Evolutionary conservation across 257 asterid genomes (phyloP).

Genomic region (Sherardia arvensis): DNA sequence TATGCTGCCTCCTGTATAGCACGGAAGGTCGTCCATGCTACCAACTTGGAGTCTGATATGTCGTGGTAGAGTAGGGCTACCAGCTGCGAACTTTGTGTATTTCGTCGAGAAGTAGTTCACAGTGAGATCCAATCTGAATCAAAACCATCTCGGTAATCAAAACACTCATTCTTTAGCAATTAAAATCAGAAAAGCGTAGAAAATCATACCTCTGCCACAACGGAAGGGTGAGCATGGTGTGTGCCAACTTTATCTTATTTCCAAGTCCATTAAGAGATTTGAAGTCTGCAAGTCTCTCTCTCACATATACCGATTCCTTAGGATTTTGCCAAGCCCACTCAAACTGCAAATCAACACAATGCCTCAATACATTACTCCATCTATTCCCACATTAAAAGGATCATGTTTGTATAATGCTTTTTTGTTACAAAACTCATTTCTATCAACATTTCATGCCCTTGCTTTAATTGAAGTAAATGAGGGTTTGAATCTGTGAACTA

Average conservation of each 20-base stretch:
- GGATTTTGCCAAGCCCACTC: constrained; percentile 99
- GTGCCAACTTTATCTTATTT: constrained; percentile 78
- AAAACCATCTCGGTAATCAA: neutral
- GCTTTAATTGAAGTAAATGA: neutral
- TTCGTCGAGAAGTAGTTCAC: constrained; percentile 88
- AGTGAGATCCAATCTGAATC: constrained; percentile 59
- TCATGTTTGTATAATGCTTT: neutral
- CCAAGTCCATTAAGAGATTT: constrained; percentile 74
- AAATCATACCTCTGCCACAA: constrained; percentile 68
- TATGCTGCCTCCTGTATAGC: constrained; percentile 31
- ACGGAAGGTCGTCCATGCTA: constrained; percentile 78
- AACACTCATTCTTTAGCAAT: neutral
- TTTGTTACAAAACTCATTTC: neutral
- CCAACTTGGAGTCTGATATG: constrained; percentile 40
- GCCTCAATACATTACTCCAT: neutral
- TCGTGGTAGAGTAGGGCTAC: constrained; percentile 54
- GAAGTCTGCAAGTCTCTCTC: constrained; percentile 57
- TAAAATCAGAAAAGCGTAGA: neutral
- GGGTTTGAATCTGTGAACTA: neutral
- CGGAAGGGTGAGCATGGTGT: constrained; percentile 79
- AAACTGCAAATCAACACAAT: constrained; percentile 39
- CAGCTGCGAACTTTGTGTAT: constrained; percentile 40
- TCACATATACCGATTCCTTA: constrained; percentile 66
- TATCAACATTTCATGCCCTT: neutral
- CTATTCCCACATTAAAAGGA: neutral